Conservation (phyloP, 176 grass and related monocot genomes). For the Carex parvula region DNA sequence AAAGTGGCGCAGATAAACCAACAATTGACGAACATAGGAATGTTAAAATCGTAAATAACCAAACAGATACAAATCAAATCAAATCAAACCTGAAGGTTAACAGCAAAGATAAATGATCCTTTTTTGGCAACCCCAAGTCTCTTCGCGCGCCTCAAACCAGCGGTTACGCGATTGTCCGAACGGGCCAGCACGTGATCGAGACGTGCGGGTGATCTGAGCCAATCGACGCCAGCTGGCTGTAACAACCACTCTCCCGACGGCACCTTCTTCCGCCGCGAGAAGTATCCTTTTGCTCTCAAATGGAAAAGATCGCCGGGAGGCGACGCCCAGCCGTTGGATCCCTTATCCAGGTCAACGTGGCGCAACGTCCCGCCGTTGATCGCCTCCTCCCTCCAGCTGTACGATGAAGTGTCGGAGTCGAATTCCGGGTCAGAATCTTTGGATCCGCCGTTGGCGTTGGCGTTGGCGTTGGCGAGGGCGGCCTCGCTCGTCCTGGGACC, state of each 20-base stretch:
- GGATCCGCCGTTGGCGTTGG: neutral
- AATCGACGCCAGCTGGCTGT: conserved; percentile 88
- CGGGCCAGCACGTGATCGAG: conserved; percentile 80
- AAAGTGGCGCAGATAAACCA: neutral
- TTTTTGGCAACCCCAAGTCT: conserved; percentile 40
- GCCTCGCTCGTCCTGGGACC: neutral
- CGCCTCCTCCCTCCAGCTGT: conserved; percentile 53
- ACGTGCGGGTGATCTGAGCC: conserved; percentile 63
- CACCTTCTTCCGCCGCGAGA: conserved; percentile 48
- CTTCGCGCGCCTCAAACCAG: conserved; percentile 53
- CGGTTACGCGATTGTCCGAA: conserved; percentile 53
- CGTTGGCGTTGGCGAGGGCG: neutral
- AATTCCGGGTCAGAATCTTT: conserved; percentile 11
- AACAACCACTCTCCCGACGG: conserved; percentile 60
- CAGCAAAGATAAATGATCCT: conserved; percentile 77
- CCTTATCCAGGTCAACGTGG: conserved; percentile 59
- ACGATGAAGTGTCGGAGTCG: conserved; percentile 1
- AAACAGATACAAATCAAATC: neutral
- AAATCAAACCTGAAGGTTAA: conserved; percentile 67
- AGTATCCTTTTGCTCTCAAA: conserved; percentile 55
- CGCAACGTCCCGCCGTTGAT: conserved; percentile 52
- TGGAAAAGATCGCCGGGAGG: conserved; percentile 83
- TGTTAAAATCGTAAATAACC: neutral
- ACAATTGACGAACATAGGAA: neutral
- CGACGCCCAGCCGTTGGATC: conserved; percentile 89